Evolutionary conservation across 2,329 filamentous ascomycete species (phyloP), one percentile per base, ranked within the genome.

Genomic region (Fusarium poae): DNA sequence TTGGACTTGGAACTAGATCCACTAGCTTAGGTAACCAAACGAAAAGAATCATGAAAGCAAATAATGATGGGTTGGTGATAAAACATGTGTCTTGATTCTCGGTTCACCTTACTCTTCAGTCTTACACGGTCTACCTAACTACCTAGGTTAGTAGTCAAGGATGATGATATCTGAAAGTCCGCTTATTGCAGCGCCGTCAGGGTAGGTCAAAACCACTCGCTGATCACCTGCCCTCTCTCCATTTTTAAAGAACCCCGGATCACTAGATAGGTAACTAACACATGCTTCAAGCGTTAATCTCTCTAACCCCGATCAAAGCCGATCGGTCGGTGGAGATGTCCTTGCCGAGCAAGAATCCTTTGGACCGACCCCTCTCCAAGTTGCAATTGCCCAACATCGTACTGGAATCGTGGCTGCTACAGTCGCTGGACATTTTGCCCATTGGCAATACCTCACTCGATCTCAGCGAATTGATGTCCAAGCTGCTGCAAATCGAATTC

Each of bases 281-380:
- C 56, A 72, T 72, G 63, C 53, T 48, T 57, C 29, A 58, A 72
- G 62, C 50, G 58, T 71, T 48, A 63, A 68, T 50, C 44, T 66
- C 61, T 56, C 69, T 67, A 58, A 53, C 56, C 55, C 73, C 61
- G 70, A 71, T 64, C 56, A 64, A 67, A 74, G 64, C 73, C 73
- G 70, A 63, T 71, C 70, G 52, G 62, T 57, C 21, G 55, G 64
- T 65, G 71, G 70, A 55, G 62, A 74, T 71, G 46, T 23, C 43
- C 62, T 72, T 72, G 57, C 71, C 72, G 72, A 75, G 39, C 62
- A 68, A 67, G 67, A 63, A 63, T 67, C 62, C 71, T 71, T 68
- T 69, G 57, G 64, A 32, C 73, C 70, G 66, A 75, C 71, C 68
- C 73, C 73, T 75, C 73, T 75, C 57, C 67, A 73, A 56, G 46